Base-by-base conservation (phyloP, 768 basidiomycete genomes). In the Pisolithus sp. region DNA sequence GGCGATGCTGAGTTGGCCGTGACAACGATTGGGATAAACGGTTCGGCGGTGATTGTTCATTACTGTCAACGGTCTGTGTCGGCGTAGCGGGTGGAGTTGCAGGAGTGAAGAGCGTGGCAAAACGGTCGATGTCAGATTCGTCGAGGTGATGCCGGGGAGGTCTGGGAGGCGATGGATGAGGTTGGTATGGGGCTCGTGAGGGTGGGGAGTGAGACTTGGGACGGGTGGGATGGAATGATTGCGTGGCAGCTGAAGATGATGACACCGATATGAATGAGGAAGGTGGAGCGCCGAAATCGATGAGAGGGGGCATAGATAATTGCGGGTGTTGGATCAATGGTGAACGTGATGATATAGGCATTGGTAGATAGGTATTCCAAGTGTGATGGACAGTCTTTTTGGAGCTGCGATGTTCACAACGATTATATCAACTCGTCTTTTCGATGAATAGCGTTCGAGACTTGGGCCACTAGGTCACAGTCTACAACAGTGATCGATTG, bases 31-130 rank as follows among this genome's bases (percentile, higher is more conserved):
- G 13, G 13, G 34, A 34, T 34, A 34, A 4, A 13, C 34, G 43
- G 23, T 13, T 21, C 15, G 39, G 4, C 8, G 41, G 45, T 0
- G 28, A 9, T 12, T 37, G 46, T 13, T 49, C 54, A 1, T 43
- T n/a, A 21, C n/a, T 7, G 18, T 26, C 23, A 15, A 30, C 2
- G 2, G 47, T 38, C 12, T 21, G 38, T 1, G 53, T 67, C 9
- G 65, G 65, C 2, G 64, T 54, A 4, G 57, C 64, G 0, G 65
- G 65, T 1, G 65, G 65, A 0, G 70, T 44, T 62, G 76, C 42
- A 62, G 76, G 76, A 4, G 67, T 60, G 55, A 78, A 77, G 31
- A 78, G 62, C 3, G 67, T 71, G 1, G 73, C 67, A 38, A 76
- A 77, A 18, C 71, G 72, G 53, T 71, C 72, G 5, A 68, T 61